Conservation (phyloP, 805 yeast species). For the Groenewaldozyma tartarivorans region DNA sequence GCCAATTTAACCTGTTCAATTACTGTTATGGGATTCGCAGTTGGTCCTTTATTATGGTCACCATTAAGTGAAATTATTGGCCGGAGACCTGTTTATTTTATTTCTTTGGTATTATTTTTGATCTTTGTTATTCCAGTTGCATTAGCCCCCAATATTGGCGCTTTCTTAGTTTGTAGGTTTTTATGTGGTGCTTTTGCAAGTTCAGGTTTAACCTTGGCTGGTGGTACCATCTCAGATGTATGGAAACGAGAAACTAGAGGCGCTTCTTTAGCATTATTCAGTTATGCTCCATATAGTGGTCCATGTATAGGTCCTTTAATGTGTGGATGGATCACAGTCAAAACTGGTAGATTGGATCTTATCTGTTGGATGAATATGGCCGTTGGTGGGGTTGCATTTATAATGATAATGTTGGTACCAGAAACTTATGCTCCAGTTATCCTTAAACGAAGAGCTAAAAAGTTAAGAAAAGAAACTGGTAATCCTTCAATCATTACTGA, state of each 20-base stretch:
- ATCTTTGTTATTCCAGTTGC: slow-evolving; percentile 86
- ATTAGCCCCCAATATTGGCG: slow-evolving; percentile 70
- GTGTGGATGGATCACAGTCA: slow-evolving; percentile 73
- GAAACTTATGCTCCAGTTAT: slow-evolving; percentile 91
- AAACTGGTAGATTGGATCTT: slow-evolving; percentile 51
- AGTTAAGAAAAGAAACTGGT: slow-evolving; percentile 70
- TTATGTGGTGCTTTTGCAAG: slow-evolving; percentile 80
- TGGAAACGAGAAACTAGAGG: slow-evolving; percentile 78
- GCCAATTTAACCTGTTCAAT: slow-evolving; percentile 71
- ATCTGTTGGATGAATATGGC: slow-evolving; percentile 91
- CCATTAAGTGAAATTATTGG: slow-evolving; percentile 83
- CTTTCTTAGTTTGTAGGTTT: slow-evolving; percentile 73
- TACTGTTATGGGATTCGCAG: slow-evolving; percentile 81
- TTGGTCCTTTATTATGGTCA: slow-evolving; percentile 86
- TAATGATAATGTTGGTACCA: slow-evolving; percentile 57
- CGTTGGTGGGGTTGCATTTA: slow-evolving; percentile 79
- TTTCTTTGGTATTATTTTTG: slow-evolving; percentile 64
- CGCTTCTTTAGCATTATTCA: slow-evolving; percentile 81
- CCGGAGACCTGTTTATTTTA: slow-evolving; percentile 71
- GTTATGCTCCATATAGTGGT: slow-evolving; percentile 88
- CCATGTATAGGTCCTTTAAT: slow-evolving; percentile 86
- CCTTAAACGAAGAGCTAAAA: slow-evolving; percentile 58
- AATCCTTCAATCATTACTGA: slow-evolving; percentile 85
- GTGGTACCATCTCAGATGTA: slow-evolving; percentile 86
- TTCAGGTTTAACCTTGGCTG: slow-evolving; percentile 77